Percentiles rank a stretch among this genome's conserved stretches.
Evolutionary conservation across 1,284 basidiomycete species (phyloP).

Genomic region (Coriolopsis trogii): DNA sequence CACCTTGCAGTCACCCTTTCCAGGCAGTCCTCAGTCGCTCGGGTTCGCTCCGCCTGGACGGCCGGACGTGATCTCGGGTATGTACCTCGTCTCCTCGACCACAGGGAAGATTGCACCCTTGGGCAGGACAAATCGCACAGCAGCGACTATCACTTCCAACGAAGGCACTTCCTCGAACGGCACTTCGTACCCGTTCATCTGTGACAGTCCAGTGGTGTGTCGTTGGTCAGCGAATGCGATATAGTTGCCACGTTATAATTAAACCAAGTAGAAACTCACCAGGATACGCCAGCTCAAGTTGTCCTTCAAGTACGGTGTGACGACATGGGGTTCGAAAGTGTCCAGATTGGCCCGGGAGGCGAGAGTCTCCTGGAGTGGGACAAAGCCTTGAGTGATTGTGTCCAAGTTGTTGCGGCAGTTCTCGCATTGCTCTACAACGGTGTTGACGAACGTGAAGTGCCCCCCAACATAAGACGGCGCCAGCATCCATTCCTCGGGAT

Average conservation of each 20-base stretch:
- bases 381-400: constrained; percentile 55
- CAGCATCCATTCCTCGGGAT: constrained; percentile 38
- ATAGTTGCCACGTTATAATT: neutral
- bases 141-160: constrained; percentile 35
- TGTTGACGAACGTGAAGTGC: constrained; percentile 45
- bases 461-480: constrained; percentile 40
- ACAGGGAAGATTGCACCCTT: constrained; percentile 28
- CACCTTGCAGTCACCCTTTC: no score
- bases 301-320: constrained; percentile 43
- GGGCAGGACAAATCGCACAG: constrained; percentile 30
- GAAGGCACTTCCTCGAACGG: constrained; percentile 26
- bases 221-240: no score
- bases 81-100: neutral
- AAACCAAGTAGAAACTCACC: neutral
- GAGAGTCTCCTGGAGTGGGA: constrained; percentile 45
- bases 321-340: constrained; percentile 38
- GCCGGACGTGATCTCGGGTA: constrained; percentile 13
- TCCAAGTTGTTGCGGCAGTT: constrained; percentile 42
- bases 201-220: no score
- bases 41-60: constrained; percentile 4
- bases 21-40: neutral
- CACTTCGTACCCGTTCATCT: constrained; percentile 5
- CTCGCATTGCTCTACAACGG: constrained; percentile 37
- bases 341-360: constrained; percentile 29
- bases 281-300: constrained; percentile 43